These are phyloP conservation scores for Cymbopogon flexuosus DNA, from an alignment of 202 grass and related monocot species.

Conservation along the genomic window DNA sequence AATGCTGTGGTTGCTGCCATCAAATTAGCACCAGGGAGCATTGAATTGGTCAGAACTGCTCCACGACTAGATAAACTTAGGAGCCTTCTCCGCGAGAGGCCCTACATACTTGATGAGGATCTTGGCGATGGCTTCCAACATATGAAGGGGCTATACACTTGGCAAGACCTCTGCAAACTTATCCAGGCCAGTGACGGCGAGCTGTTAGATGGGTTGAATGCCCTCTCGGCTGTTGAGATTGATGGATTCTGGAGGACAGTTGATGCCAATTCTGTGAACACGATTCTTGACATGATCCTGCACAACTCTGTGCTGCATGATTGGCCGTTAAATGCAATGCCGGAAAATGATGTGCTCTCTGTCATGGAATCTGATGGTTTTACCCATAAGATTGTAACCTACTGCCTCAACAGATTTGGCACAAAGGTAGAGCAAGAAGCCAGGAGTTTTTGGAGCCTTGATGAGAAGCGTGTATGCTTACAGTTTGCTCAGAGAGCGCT, in stretches of 20 bases:
- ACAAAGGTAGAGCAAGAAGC: conserved; percentile 41
- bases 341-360: conserved; percentile 55
- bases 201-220: conserved; percentile 58
- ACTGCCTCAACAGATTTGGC: conserved; percentile 71
- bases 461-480: conserved; percentile 60
- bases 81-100: conserved; percentile 54
- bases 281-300: conserved; percentile 72
- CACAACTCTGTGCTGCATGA: conserved; percentile 78
- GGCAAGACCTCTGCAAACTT: conserved; percentile 58
- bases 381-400: conserved; percentile 43
- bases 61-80: conserved; percentile 76
- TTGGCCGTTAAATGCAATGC: conserved; percentile 61
- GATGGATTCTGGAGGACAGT: conserved; percentile 85
- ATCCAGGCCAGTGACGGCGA: conserved; percentile 85
- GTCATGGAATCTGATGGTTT: conserved; percentile 81
- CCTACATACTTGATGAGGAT: conserved; percentile 77
- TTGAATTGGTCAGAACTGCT: conserved; percentile 65
- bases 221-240: conserved; percentile 59
- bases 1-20: conserved; percentile 47
- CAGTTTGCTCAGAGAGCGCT: conserved; percentile 57
- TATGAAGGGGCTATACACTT: conserved; percentile 58
- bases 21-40: conserved; percentile 66
- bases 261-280: conserved; percentile 47
- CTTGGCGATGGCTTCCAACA: conserved; percentile 18
- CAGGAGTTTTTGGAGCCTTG: conserved; percentile 52